Evolutionary conservation across 768 basidiomycete species (phyloP).

Genomic region (Boletellus ananiceps): DNA sequence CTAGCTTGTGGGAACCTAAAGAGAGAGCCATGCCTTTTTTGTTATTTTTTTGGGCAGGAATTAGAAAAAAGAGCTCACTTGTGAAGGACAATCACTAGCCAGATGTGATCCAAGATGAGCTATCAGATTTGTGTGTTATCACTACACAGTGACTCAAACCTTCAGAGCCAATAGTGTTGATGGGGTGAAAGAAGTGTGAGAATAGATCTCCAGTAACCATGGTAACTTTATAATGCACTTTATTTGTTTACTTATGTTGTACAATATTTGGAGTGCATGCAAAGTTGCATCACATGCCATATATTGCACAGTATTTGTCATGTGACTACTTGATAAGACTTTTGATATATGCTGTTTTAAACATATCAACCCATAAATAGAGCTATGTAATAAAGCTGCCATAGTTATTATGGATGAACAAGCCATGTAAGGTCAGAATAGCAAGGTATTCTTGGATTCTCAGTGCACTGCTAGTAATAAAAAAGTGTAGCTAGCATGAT

Average conservation of each 20-base stretch:
- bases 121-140: not conserved
- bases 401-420: no score
- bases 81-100: not conserved
- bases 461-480: no score
- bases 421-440: no score
- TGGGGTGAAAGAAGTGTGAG: not conserved
- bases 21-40: slow-evolving; percentile 17
- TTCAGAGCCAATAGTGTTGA: not conserved
- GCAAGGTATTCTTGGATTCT: no score
- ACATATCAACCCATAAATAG: not conserved
- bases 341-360: not conserved
- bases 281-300: not conserved
- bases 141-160: not conserved
- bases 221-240: slow-evolving; percentile 1
- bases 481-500: no score
- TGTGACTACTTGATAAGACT: not conserved
- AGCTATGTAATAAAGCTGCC: no score
- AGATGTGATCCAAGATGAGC: not conserved
- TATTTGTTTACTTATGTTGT: slow-evolving; percentile 16
- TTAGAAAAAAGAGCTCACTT: not conserved
- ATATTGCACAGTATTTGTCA: not conserved
- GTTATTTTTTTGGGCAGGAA: not conserved
- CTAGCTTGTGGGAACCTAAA: slow-evolving; percentile 10
- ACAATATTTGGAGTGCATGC: slow-evolving; percentile 3
- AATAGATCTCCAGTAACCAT: not conserved